phyloP scores from a whole-genome alignment of 768 basidiomycete genomes.

The Collybia mongolica region DNA sequence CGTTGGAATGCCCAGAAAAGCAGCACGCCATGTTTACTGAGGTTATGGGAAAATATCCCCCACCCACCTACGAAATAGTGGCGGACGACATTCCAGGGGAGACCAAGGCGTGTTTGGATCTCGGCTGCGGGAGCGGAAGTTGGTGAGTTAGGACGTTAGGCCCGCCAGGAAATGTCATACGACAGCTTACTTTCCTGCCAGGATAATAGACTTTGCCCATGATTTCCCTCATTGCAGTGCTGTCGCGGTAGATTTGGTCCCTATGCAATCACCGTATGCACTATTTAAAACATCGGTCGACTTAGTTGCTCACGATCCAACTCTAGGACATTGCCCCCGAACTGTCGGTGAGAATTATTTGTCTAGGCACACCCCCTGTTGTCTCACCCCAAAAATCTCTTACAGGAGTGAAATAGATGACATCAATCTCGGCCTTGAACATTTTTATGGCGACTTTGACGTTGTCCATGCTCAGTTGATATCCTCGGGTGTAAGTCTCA shows the following conservation, averaged over 20 bases:
- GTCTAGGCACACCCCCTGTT: constrained; percentile 5
- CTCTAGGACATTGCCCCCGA: constrained; percentile 62
- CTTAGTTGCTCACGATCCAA: constrained; percentile 12
- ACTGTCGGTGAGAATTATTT: constrained; percentile 52
- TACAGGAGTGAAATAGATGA: constrained; percentile 80
- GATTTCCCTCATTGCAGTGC: constrained; percentile 69
- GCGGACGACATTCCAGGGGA: constrained; percentile 56
- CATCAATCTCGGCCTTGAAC: constrained; percentile 80
- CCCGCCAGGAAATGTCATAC: background rate
- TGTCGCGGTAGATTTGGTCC: constrained; percentile 78
- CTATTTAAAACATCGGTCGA: constrained; percentile 8
- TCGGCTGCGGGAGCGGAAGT: constrained; percentile 78
- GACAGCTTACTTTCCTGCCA: constrained; percentile 21
- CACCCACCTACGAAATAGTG: constrained; percentile 56
- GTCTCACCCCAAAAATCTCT: constrained; percentile 7
- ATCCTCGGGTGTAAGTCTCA: constrained; percentile 63
- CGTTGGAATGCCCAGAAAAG: constrained; percentile 42
- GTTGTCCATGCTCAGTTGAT: constrained; percentile 74
- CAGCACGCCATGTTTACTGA: constrained; percentile 67
- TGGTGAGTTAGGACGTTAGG: constrained; percentile 46
- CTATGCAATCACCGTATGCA: constrained; percentile 71
- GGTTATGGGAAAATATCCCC: constrained; percentile 67
- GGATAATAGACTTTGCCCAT: constrained; percentile 74
- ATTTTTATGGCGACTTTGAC: constrained; percentile 78
- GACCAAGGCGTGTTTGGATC: constrained; percentile 64